A percentile compares a stretch with the other conserved stretches of the same genome.
These are phyloP conservation scores for Collybia mongolica DNA, from an alignment of 768 basidiomycete genomes.

Conservation along the genomic window DNA sequence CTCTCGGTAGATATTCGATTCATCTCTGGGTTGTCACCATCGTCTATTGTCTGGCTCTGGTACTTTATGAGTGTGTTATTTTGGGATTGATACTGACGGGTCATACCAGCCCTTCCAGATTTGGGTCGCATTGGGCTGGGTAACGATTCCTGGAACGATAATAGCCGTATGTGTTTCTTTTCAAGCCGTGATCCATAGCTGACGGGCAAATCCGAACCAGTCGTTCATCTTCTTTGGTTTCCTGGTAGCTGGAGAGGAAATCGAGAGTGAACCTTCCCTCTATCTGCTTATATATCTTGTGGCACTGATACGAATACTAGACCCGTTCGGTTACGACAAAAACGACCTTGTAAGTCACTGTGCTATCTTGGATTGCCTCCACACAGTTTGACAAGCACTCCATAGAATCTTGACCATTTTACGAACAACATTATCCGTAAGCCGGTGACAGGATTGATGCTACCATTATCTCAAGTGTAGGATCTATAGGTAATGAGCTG, in stretches of 20 bases:
- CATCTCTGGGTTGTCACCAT: constrained; percentile 68
- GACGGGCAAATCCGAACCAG: constrained; percentile 24
- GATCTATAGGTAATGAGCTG: constrained; percentile 52
- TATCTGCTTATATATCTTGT: constrained; percentile 2
- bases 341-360: constrained; percentile 59
- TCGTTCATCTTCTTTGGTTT: constrained; percentile 75
- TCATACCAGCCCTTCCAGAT: constrained; percentile 61
- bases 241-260: constrained; percentile 72
- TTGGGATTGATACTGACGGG: not conserved
- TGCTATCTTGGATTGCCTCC: not conserved
- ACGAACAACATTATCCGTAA: constrained; percentile 66
- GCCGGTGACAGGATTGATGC: not conserved
- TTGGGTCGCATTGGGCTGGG: constrained; percentile 50
- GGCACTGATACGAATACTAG: constrained; percentile 17
- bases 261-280: constrained; percentile 55
- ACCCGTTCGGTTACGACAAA: constrained; percentile 65
- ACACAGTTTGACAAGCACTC: not conserved
- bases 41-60: constrained; percentile 60
- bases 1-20: constrained; percentile 51
- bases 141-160: constrained; percentile 64
- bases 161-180: constrained; percentile 37
- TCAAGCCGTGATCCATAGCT: not conserved
- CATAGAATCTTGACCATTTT: constrained; percentile 67
- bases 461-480: not conserved
- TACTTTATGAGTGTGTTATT: constrained; percentile 23